A percentile compares a stretch with the other conserved stretches of the same genome.
Conservation (phyloP, 2,329 filamentous ascomycete species). For the Xylaria sp. region DNA sequence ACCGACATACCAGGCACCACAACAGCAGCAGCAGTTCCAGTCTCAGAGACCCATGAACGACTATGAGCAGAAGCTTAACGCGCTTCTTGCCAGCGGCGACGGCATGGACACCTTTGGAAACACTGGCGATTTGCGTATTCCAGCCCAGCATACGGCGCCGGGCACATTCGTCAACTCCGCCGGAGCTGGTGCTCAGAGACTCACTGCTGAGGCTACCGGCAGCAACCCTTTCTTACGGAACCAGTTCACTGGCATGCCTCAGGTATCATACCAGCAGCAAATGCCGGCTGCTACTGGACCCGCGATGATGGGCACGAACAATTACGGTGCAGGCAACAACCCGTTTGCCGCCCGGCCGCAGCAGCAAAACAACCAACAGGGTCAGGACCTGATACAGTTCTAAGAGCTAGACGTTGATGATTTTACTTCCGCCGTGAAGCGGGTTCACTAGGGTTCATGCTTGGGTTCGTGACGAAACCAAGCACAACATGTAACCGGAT, state of each 20-base stretch:
- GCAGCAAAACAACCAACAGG: slow-evolving; percentile 41
- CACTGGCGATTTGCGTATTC: slow-evolving; percentile 90
- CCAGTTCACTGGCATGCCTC: slow-evolving; percentile 75
- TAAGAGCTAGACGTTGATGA: slow-evolving; percentile 31
- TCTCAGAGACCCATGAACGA: slow-evolving; percentile 54
- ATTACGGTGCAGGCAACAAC: slow-evolving; percentile 43
- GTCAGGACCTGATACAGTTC: slow-evolving; percentile 60
- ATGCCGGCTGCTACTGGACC: slow-evolving; percentile 54
- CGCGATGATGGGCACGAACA: slow-evolving; percentile 52
- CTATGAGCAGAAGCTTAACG: slow-evolving; percentile 73
- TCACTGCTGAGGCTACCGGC: slow-evolving; percentile 67
- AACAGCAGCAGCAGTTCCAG: slow-evolving; percentile 38
- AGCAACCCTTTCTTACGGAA: slow-evolving; percentile 86
- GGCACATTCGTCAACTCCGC: slow-evolving; percentile 96
- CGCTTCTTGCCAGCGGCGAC: slow-evolving; percentile 78
- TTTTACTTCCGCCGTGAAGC: background rate
- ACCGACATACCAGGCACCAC: slow-evolving; percentile 41
- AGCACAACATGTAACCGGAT: background rate
- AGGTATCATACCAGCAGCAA: slow-evolving; percentile 47
- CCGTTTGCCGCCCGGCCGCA: slow-evolving; percentile 54
- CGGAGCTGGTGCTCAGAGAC: slow-evolving; percentile 66
- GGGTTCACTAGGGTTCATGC: background rate
- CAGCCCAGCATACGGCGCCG: slow-evolving; percentile 91
- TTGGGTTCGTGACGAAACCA: background rate
- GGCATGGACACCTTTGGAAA: slow-evolving; percentile 98